phyloP scores from a whole-genome alignment of 768 basidiomycete species.

The Royoungia palumana region DNA sequence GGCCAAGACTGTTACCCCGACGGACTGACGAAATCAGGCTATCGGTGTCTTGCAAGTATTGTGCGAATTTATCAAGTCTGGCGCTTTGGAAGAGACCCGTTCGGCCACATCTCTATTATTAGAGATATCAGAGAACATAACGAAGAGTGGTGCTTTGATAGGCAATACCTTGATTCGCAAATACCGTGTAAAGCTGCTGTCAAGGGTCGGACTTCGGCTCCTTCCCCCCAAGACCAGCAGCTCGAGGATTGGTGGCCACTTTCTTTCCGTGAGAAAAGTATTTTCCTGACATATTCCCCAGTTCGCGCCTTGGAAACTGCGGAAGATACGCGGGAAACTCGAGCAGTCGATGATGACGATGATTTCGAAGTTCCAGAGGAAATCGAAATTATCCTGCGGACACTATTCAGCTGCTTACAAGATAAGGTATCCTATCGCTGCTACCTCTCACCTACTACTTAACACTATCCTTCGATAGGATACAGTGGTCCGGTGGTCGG shows the following conservation, averaged over 20 bases:
- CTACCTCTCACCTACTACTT: background rate
- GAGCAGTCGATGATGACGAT: slow-evolving; percentile 29
- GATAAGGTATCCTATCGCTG: slow-evolving; percentile 61
- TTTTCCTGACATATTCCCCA: slow-evolving; percentile 17
- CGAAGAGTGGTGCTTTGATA: slow-evolving; percentile 38
- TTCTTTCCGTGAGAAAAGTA: slow-evolving; percentile 21
- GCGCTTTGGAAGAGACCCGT: slow-evolving; percentile 51
- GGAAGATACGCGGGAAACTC: slow-evolving; percentile 6
- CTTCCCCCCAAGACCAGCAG: slow-evolving; percentile 46
- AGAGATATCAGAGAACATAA: slow-evolving; percentile 42
- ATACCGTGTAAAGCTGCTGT: slow-evolving; percentile 60
- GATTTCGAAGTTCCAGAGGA: slow-evolving; percentile 73
- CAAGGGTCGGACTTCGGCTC: slow-evolving; percentile 59
- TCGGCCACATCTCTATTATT: slow-evolving; percentile 43
- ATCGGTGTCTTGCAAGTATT: slow-evolving; percentile 68
- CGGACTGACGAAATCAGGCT: slow-evolving; percentile 38
- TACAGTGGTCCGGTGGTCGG: slow-evolving; percentile 91
- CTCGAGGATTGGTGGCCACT: slow-evolving; percentile 42
- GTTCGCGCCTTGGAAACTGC: slow-evolving; percentile 25
- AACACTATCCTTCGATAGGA: slow-evolving; percentile 52
- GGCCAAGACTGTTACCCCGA: background rate
- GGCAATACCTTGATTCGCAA: slow-evolving; percentile 70
- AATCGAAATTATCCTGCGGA: slow-evolving; percentile 70
- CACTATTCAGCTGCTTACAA: slow-evolving; percentile 67
- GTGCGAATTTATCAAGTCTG: slow-evolving; percentile 67